Evolutionary conservation across 768 basidiomycete genomes (phyloP).

Genomic region (Boletus rubroflammeus): DNA sequence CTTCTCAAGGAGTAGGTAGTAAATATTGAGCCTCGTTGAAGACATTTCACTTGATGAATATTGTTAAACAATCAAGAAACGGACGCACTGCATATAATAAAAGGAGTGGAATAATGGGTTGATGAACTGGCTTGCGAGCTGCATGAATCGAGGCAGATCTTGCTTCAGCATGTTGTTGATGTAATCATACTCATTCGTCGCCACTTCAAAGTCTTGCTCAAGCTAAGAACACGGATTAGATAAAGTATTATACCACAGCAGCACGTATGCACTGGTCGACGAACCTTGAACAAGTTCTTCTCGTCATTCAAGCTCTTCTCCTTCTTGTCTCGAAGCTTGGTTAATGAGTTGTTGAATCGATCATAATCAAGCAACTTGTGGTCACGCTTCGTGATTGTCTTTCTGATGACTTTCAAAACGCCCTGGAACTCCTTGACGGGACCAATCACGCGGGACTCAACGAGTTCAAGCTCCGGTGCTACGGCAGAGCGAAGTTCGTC

Average conservation of each 20-base stretch:
- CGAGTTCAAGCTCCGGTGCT: constrained; percentile 89
- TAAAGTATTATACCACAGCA: neutral
- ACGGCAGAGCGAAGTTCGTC: constrained; percentile 79
- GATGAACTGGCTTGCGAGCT: constrained; percentile 83
- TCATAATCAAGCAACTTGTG: constrained; percentile 98
- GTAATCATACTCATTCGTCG: constrained; percentile 89
- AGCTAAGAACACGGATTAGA: constrained; percentile 43
- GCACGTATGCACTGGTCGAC: constrained; percentile 10
- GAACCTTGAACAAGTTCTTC: constrained; percentile 93
- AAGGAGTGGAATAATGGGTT: constrained; percentile 98
- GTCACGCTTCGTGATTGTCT: constrained; percentile 93
- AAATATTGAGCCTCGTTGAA: constrained; percentile 74
- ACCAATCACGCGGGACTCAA: constrained; percentile 78
- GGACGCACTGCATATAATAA: constrained; percentile 96
- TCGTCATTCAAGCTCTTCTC: constrained; percentile 95
- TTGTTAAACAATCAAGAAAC: neutral
- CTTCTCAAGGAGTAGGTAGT: constrained; percentile 93
- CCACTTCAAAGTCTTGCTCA: constrained; percentile 94
- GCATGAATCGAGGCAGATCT: constrained; percentile 92
- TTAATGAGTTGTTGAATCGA: constrained; percentile 92
- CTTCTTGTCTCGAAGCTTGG: constrained; percentile 96
- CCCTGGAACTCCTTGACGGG: constrained; percentile 89
- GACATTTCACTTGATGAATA: neutral
- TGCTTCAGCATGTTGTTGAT: constrained; percentile 87
- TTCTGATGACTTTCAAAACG: constrained; percentile 84